Evolutionary conservation across 495 filamentous ascomycete genomes (phyloP).

Genomic region (Trichoderma gamsii): DNA sequence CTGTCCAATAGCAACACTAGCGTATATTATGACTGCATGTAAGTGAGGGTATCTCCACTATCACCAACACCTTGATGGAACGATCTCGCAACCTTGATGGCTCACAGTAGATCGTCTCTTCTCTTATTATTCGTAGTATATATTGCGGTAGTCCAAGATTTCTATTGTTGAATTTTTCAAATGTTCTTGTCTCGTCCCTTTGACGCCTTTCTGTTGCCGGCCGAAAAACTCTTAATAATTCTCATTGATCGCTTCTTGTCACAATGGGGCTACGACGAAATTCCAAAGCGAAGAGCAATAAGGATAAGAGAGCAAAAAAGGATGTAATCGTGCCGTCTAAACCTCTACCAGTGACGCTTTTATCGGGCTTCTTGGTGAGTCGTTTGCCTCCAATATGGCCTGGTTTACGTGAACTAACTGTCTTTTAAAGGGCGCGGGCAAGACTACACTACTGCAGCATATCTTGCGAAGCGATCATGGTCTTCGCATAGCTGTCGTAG

Average conservation of each 20-base stretch:
- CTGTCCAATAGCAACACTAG: neutral
- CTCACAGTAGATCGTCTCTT: neutral
- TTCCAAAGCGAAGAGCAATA: neutral
- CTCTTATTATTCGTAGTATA: neutral
- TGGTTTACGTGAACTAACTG: neutral
- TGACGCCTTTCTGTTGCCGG: neutral
- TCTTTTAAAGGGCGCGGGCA: constrained; percentile 44
- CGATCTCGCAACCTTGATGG: neutral
- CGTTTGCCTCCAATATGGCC: neutral
- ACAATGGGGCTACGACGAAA: neutral
- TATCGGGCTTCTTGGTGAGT: constrained; percentile 13
- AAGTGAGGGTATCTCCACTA: neutral
- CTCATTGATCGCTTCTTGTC: neutral
- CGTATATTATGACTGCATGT: neutral
- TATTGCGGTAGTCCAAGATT: neutral
- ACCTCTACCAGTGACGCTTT: constrained; percentile 12
- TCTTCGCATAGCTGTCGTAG: constrained; percentile 49
- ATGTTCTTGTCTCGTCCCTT: neutral
- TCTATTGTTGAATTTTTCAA: neutral
- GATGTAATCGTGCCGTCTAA: neutral
- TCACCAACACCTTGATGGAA: neutral
- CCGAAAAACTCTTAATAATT: neutral
- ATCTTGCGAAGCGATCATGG: constrained; percentile 50
- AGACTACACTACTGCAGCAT: constrained; percentile 53
- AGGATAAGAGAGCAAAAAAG: neutral